A percentile compares a stretch with the other conserved stretches of the same genome.
Evolutionary conservation across 1,139 yeast species (phyloP).

Genomic region (Saccharomyces hybrid): DNA sequence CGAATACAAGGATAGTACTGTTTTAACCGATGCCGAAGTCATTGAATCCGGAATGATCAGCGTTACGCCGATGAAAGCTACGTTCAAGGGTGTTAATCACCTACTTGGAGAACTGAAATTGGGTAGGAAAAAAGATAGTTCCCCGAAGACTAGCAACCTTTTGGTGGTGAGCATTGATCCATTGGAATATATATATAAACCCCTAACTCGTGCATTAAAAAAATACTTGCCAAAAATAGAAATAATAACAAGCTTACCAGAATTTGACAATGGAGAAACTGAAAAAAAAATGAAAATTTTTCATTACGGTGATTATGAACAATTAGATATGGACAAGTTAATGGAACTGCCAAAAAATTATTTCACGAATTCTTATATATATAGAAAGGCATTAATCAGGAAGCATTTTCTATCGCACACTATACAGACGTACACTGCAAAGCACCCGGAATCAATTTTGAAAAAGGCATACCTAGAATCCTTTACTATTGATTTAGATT

Average conservation of each 20-base stretch:
- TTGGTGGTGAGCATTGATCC: conserved; percentile 31
- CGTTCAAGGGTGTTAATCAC: conserved; percentile 51
- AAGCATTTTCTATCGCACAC: conserved; percentile 84
- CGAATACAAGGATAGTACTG: background rate
- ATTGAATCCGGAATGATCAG: conserved; percentile 46
- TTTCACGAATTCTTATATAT: conserved; percentile 72
- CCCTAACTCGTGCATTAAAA: conserved; percentile 41
- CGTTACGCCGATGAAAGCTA: conserved; percentile 80
- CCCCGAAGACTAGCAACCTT: background rate
- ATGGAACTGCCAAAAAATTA: conserved; percentile 40
- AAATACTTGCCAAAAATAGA: conserved; percentile 29
- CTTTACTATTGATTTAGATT: conserved; percentile 81
- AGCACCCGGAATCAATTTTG: conserved; percentile 63
- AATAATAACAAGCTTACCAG: conserved; percentile 13
- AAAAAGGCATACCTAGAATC: conserved; percentile 62
- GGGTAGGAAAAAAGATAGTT: conserved; percentile 3
- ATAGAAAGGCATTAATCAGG: conserved; percentile 80
- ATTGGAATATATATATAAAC: conserved; percentile 51
- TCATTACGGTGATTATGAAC: conserved; percentile 89
- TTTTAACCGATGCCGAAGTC: conserved; percentile 36
- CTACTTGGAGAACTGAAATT: conserved; percentile 50
- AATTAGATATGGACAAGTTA: conserved; percentile 59
- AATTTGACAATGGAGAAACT: conserved; percentile 4
- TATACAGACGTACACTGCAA: conserved; percentile 61
- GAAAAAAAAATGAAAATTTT: conserved; percentile 36